Base-by-base conservation (phyloP, 2,329 filamentous ascomycete genomes). In the Xylaria sp. region DNA sequence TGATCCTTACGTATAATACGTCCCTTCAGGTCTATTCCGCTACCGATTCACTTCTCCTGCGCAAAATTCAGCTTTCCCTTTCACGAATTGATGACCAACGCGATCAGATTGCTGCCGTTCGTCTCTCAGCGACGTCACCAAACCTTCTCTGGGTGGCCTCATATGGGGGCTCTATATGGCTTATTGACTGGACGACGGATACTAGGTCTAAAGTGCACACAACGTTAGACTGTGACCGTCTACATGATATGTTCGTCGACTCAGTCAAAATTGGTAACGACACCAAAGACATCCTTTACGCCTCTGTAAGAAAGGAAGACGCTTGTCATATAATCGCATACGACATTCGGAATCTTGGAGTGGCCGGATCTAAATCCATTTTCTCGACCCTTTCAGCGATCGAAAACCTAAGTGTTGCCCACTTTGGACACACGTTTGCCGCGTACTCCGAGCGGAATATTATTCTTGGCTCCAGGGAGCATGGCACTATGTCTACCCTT, bases 1-100 rank as follows among this genome's bases (percentile, higher is more conserved):
- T 97, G 38, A 87, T 97, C 59, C 75, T 96, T 58, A 86, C 89
- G 31, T 91, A 92, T 71, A 85, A 88, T 62, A 88, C 86, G 27
- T 89, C 89, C 9, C 81, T 97, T 55, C 90, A 93, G 73, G 84
- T 97, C 25, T 96, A 95, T 76, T 90, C 91, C 1, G 86, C 91
- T 29, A 81, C 86, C 66, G 93, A 92, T 56, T 98, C 95, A 1
- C 85, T 96, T 51, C 85, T 96, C 21, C 81, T 92, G 46, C 88
- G 92, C 67, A 86, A 87, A 58, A 88, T 97, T 49, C 79, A 84
- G 11, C 79, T 89, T 67, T 80, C 68, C 72, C 76, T 69, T 21
- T 64, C 69, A 51, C 69, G 66, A 15, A 56, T 65, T 11, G 70
- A 73, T 7, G 69, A 67, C n/a, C 63, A 68, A n/a, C 64, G 60